Evolutionary conservation across 306 rosid genomes (phyloP), one percentile per base, ranked within the genome.

Genomic region (Casuarina cunninghamiana): DNA sequence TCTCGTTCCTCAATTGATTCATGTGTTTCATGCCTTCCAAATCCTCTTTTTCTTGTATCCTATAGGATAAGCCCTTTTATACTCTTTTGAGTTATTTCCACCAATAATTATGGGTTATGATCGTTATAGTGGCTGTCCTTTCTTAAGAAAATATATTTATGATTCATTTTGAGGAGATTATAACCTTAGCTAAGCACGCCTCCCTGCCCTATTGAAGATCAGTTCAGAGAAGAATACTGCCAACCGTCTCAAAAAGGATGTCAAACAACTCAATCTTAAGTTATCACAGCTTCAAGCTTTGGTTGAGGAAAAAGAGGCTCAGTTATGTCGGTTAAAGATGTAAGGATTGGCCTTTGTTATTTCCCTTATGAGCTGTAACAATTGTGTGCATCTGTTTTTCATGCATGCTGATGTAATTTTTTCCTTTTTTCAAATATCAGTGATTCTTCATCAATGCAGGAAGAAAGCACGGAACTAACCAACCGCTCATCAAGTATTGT

Each of bases 141-240:
- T 65, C 39, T 4, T 9, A 13, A 4, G 11, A 10, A 26, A 0
- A 39, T 42, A 43, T 46, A 7, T 67, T 53, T 12, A 42, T 9
- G 13, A n/a, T 60, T 26, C 74, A 71, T 58, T 67, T 50, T 57
- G 78, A 80, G 66, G 66, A 61, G 49, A 77, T 8, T 11, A 37
- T 82, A 17, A 80, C 89, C 98, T 94, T 94, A 85, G 91, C 81
- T 80, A 80, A 77, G 70, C 86, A 94, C 95, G 95, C 71, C 78
- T 92, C 70, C 98, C 98, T 79, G 90, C 97, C 51, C 83, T 90
- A 13, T 78, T 94, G 85, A 94, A 88, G 88, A 89, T 92, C 78
- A 89, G 95, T 80, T 83, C 97, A 71, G 97, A 94, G 75, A 89
- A 85, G 84, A 90, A 86, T 84, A 80, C 93, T 43, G 80, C 87